Conservation (phyloP, 495 filamentous ascomycete genomes). For the Gamarada debralockiae region DNA sequence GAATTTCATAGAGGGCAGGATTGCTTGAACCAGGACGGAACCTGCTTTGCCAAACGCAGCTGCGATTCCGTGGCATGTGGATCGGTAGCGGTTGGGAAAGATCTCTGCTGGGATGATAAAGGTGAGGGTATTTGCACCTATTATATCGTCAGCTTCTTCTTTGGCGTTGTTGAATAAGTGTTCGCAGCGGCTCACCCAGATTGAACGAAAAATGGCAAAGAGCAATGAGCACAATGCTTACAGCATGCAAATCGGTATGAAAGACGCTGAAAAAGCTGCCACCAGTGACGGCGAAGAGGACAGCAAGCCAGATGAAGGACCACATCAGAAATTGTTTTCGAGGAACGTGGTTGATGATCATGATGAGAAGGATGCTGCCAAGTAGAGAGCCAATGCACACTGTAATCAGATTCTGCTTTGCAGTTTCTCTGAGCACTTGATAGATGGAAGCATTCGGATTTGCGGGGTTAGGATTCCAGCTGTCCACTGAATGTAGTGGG, state of each 20-base stretch:
- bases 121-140: slow-evolving; percentile 40
- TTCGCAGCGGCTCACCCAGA: slow-evolving; percentile 62
- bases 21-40: no score
- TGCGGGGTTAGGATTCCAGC: slow-evolving; percentile 12
- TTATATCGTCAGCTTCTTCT: no score
- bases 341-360: slow-evolving; percentile 32
- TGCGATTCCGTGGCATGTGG: slow-evolving; percentile 5
- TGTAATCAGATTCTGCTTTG: slow-evolving; percentile 30
- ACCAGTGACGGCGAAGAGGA: slow-evolving; percentile 34
- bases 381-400: slow-evolving; percentile 33
- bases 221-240: slow-evolving; percentile 51
- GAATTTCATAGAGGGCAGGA: no score
- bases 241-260: slow-evolving; percentile 34
- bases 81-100: slow-evolving; percentile 1
- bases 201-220: slow-evolving; percentile 61
- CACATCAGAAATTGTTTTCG: slow-evolving; percentile 32
- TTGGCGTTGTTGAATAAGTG: slow-evolving; percentile 48
- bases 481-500: no score
- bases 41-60: slow-evolving; percentile 3
- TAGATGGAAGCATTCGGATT: slow-evolving; percentile 26
- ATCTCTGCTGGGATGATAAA: slow-evolving; percentile 27
- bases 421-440: slow-evolving; percentile 27
- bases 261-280: slow-evolving; percentile 28
- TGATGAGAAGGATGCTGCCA: slow-evolving; percentile 32
- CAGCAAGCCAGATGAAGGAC: slow-evolving; percentile 33